Evolutionary conservation across 345 rosid genomes (phyloP).

Genomic region (Ricinus communis): DNA sequence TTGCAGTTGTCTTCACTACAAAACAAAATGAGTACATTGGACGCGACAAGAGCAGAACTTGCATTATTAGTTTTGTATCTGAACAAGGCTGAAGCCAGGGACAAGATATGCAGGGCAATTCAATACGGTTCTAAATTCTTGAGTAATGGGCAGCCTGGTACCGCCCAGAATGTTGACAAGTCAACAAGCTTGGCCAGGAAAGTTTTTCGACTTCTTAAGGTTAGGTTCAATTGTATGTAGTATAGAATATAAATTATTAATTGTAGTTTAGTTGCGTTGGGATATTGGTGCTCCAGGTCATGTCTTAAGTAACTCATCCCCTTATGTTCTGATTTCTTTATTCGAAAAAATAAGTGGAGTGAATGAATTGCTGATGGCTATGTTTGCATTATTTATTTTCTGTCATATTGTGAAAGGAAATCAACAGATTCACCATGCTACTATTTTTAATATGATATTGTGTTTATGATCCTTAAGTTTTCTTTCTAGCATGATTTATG

Average conservation of each 20-base stretch:
- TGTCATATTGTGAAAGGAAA: not conserved
- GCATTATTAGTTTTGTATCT: constrained; percentile 77
- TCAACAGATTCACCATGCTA: not conserved
- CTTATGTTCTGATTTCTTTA: not conserved
- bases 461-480: not conserved
- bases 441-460: constrained; percentile 6
- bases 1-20: constrained; percentile 26
- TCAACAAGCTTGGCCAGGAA: constrained; percentile 95
- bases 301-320: not conserved
- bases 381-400: not conserved
- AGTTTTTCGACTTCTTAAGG: constrained; percentile 98
- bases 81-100: constrained; percentile 98
- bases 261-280: not conserved
- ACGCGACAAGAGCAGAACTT: constrained; percentile 82
- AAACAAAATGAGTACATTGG: constrained; percentile 68
- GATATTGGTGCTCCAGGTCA: not conserved
- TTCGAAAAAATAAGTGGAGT: not conserved
- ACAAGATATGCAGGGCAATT: constrained; percentile 98
- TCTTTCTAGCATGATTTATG: constrained; percentile 14
- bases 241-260: too few species aligned
- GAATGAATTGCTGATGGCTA: not conserved
- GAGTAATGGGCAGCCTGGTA: constrained; percentile 89
- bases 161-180: constrained; percentile 90
- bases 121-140: constrained; percentile 92
- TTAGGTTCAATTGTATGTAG: constrained; percentile 14